These are phyloP conservation scores for Backusella macrospora DNA, from an alignment of 192 early-diverging fungal genomes.

Conservation along the genomic window DNA sequence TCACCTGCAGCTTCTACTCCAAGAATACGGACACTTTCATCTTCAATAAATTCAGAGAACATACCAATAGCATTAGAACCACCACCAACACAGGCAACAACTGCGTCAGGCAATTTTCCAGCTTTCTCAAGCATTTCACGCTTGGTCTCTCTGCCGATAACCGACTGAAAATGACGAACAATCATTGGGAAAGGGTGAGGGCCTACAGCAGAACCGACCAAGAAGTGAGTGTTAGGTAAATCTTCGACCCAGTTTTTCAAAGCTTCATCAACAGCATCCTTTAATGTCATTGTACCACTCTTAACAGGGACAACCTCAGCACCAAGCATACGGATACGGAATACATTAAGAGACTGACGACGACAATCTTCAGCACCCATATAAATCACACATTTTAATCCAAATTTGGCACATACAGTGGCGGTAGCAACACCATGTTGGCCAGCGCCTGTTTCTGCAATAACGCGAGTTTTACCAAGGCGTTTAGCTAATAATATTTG, in stretches of 20 bases:
- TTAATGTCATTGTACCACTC: slow-evolving; percentile 81
- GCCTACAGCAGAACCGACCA: slow-evolving; percentile 97
- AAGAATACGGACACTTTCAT: slow-evolving; percentile 79
- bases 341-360: slow-evolving; percentile 94
- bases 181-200: slow-evolving; percentile 97
- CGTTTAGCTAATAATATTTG: slow-evolving; percentile 94
- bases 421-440: slow-evolving; percentile 99
- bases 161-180: slow-evolving; percentile 96
- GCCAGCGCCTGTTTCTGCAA: slow-evolving; percentile 98
- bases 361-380: slow-evolving; percentile 97
- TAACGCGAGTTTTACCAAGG: slow-evolving; percentile 94
- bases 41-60: slow-evolving; percentile 92
- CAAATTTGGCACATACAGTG: slow-evolving; percentile 97
- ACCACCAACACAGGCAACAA: slow-evolving; percentile 98
- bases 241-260: slow-evolving; percentile 99
- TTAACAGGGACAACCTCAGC: slow-evolving; percentile 89
- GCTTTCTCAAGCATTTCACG: slow-evolving; percentile 82
- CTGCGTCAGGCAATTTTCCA: slow-evolving; percentile 85
- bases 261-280: slow-evolving; percentile 99
- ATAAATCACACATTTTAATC: slow-evolving; percentile 94
- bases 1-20: slow-evolving; percentile 97
- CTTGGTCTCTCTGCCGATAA: slow-evolving; percentile 90
- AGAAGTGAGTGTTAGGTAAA: slow-evolving; percentile 89
- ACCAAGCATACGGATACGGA: slow-evolving; percentile 92
- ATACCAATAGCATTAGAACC: slow-evolving; percentile 97